These are phyloP conservation scores for Cryptosporidium andersoni DNA, from an alignment of 169 alveolate species.

Conservation along the genomic window DNA sequence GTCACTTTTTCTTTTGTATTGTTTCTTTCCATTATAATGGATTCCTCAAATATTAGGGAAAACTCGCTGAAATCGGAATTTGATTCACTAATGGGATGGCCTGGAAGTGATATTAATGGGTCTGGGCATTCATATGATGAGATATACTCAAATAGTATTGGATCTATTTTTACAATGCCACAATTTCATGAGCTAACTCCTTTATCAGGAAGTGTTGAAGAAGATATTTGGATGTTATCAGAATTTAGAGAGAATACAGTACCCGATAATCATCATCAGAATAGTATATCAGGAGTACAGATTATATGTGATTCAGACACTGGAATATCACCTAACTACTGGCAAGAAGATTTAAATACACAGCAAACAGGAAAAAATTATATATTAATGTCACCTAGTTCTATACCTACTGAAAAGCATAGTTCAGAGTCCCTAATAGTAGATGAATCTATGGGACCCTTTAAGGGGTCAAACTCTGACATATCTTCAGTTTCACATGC, in stretches of 20 bases:
- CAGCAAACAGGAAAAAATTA: background rate
- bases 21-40: no score
- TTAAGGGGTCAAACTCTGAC: constrained; percentile 4
- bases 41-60: no score
- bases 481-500: constrained; percentile 57
- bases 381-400: background rate
- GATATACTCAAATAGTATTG: constrained; percentile 4
- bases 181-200: constrained; percentile 41
- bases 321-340: constrained; percentile 5
- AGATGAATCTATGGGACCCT: constrained; percentile 1
- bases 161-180: constrained; percentile 18
- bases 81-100: constrained; percentile 34
- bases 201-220: constrained; percentile 11
- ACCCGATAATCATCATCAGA: background rate
- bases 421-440: constrained; percentile 11
- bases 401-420: background rate
- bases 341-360: background rate
- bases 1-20: no score
- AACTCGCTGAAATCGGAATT: constrained; percentile 18
- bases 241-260: constrained; percentile 11
- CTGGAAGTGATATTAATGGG: background rate
- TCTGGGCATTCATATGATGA: constrained; percentile 18
- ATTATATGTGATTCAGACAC: background rate
- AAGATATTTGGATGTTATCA: constrained; percentile 37
- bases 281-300: background rate